Evolutionary conservation across 805 yeast genomes (phyloP), one percentile per base, ranked within the genome.

Genomic region (Candida suzukii): DNA sequence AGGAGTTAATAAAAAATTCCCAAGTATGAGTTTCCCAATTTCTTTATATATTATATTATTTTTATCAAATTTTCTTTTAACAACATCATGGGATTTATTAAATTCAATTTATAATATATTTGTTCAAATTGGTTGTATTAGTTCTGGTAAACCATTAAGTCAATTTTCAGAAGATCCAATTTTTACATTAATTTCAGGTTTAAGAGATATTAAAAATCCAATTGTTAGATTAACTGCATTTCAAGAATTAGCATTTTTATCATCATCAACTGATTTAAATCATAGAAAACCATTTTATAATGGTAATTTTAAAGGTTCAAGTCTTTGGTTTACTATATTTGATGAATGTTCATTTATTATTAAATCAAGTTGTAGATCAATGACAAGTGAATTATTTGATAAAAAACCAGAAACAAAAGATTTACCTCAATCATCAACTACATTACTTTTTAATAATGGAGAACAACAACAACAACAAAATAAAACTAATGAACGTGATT

Each of bases 121-220:
- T 54, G 71, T 85, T 42, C 71, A 82, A 13, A 71, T 82, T 47
- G 91, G 93, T 2, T 83, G 91, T 56, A 54, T 84, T 39, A 82
- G 80, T 50, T 79, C 81, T 37, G 77, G 75, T 17, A 75, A 74
- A 43, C 76, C 86, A 17, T 67, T 84, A 9, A 74, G 82, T 35
- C 59, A 74, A 12, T 71, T 76, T 24, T 71, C 83, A 14, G 63
- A 80, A 0, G 78, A 76, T 39, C 88, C 87, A 8, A 64, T 80
- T 38, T 74, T 72, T 39, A 80, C 88, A 1, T 60, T 84, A 30
- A 56, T 83, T 12, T 68, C 80, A 3, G 91, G 91, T 0, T 66
- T 84, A 45, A 70, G 71, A 39, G 79, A 80, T 28, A 56, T 60
- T 25, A 68, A 67, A 39, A 48, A 60, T 35, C 67, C 65, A 11